Evolutionary conservation across 139 green algal species (phyloP).

Genomic region (Auxenochlorella pyrenoidosa): DNA sequence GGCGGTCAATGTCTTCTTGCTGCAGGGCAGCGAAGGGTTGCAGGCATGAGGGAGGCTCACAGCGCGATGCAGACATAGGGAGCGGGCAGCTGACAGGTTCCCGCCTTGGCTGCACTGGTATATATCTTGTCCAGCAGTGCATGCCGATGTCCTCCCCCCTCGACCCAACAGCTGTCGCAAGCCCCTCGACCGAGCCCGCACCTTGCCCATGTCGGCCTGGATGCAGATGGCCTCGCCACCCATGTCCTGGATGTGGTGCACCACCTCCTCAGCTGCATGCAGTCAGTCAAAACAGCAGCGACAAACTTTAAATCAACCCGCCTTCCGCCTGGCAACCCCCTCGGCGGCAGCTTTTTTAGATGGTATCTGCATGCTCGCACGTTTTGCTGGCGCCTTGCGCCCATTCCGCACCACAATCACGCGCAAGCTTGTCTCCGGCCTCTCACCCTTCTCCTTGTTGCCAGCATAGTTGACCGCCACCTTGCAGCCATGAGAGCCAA

Average conservation of each 20-base stretch:
- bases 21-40: background rate
- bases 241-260: conserved; percentile 44
- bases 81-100: too few species aligned
- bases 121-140: too few species aligned
- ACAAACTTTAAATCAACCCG: background rate
- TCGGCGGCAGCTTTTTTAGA: too few species aligned
- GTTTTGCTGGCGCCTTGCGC: too few species aligned
- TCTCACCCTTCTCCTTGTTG: background rate
- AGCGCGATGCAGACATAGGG: too few species aligned
- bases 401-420: background rate
- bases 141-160: background rate
- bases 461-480: conserved; percentile 88
- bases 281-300: too few species aligned
- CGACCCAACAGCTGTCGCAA: background rate
- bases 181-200: background rate
- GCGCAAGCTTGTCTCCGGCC: background rate
- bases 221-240: conserved; percentile 86
- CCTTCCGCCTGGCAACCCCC: background rate
- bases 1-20: conserved; percentile 43
- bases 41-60: background rate
- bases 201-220: conserved; percentile 75
- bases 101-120: too few species aligned
- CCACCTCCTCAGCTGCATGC: conserved; percentile 83
- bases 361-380: too few species aligned
- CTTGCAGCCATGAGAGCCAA: conserved; percentile 78